Evolutionary conservation across 2,329 filamentous ascomycete genomes (phyloP).

Genomic region (Nannizzia gypsea): DNA sequence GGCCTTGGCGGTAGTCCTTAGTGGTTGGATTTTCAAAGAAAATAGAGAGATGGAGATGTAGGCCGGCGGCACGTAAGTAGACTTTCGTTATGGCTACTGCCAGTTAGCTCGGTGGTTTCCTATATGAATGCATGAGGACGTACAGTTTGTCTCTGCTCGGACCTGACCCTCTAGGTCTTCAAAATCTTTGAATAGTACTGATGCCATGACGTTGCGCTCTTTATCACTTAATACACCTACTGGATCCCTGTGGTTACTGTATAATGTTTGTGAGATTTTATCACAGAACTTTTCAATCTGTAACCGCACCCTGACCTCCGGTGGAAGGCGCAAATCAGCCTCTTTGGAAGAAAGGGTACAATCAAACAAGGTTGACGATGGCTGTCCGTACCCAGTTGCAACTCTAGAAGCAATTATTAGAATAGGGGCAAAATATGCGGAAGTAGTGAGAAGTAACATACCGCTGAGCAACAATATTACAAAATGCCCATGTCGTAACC

Average conservation of each 20-base stretch:
- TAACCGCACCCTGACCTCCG: slow-evolving; percentile 40
- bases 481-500: slow-evolving; percentile 55
- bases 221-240: slow-evolving; percentile 38
- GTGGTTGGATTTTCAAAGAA: slow-evolving; percentile 39
- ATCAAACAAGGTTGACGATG: slow-evolving; percentile 50
- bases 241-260: slow-evolving; percentile 45
- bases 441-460: slow-evolving; percentile 20
- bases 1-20: slow-evolving; percentile 36
- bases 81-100: slow-evolving; percentile 34
- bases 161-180: slow-evolving; percentile 43
- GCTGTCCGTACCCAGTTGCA: slow-evolving; percentile 57
- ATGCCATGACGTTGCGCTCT: slow-evolving; percentile 35
- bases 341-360: slow-evolving; percentile 42
- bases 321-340: slow-evolving; percentile 39
- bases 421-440: background rate
- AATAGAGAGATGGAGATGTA: slow-evolving; percentile 39
- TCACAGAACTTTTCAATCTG: slow-evolving; percentile 49
- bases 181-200: slow-evolving; percentile 36
- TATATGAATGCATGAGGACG: slow-evolving; percentile 8
- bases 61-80: slow-evolving; percentile 36
- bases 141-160: slow-evolving; percentile 31
- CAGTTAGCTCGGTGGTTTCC: background rate
- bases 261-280: slow-evolving; percentile 45
- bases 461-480: slow-evolving; percentile 57
- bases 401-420: slow-evolving; percentile 34